These are phyloP conservation scores for Flaveria brownii DNA, from an alignment of 129 eudicot genomes.

Conservation along the genomic window DNA sequence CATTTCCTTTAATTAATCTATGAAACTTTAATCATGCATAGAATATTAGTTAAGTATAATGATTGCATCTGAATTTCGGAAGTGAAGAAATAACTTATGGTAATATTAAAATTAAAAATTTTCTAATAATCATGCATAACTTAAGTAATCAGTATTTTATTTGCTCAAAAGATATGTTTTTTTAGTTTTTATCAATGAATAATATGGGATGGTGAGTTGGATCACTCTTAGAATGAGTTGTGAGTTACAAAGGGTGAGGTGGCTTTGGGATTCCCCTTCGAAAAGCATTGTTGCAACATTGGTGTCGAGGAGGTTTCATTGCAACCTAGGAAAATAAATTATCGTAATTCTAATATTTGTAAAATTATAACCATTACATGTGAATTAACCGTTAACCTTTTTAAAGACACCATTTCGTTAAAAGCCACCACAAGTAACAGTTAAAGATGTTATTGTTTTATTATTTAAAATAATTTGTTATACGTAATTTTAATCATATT, in stretches of 20 bases:
- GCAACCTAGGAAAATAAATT: too few species aligned
- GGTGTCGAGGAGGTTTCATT: conserved; percentile 1
- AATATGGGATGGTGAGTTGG: conserved; percentile 34
- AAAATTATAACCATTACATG: too few species aligned
- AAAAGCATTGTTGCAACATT: conserved; percentile 21
- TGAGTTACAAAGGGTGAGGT: conserved; percentile 28
- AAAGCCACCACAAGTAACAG: too few species aligned
- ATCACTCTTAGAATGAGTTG: conserved; percentile 28
- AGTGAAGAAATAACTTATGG: background rate
- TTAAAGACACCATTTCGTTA: too few species aligned
- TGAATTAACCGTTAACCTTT: too few species aligned
- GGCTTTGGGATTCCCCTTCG: conserved; percentile 28
- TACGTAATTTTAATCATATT: too few species aligned
- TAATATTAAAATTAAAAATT: background rate
- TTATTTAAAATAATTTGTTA: too few species aligned
- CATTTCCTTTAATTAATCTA: too few species aligned
- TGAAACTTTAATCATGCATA: conserved; percentile 13
- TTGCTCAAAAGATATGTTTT: background rate
- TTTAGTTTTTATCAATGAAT: conserved; percentile 9
- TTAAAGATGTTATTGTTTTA: too few species aligned
- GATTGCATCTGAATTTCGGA: conserved; percentile 5
- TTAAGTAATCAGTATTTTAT: conserved; percentile 4
- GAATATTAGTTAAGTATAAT: conserved; percentile 19
- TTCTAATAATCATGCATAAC: conserved; percentile 6
- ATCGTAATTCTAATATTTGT: too few species aligned